phyloP scores from a whole-genome alignment of 805 yeast species.

The Schizosaccharomyces octosporus region DNA sequence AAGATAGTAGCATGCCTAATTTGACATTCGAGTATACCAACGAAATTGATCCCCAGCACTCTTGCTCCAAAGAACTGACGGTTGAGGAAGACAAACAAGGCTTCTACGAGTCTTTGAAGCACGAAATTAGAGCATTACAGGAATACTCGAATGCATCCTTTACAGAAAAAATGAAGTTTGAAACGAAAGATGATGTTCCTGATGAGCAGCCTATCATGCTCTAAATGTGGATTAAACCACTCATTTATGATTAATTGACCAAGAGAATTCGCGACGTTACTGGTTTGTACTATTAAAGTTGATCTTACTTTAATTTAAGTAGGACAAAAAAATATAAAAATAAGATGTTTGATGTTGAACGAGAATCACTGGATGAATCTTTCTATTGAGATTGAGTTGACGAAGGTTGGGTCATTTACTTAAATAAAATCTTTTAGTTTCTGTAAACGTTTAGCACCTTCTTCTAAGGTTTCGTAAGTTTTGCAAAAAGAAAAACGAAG shows the following conservation, averaged over 20 bases:
- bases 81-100: neutral
- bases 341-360: too few relatives aligned
- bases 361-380: too few relatives aligned
- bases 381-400: neutral
- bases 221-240: neutral
- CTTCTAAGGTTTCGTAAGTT: slow-evolving; percentile 54
- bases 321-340: too few relatives aligned
- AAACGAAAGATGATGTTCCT: neutral
- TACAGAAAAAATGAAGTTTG: neutral
- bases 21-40: too few relatives aligned
- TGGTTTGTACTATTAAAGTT: too few relatives aligned
- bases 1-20: too few relatives aligned
- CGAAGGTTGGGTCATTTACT: neutral
- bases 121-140: neutral
- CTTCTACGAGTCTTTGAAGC: neutral
- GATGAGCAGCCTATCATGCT: neutral
- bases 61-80: neutral
- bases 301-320: too few relatives aligned
- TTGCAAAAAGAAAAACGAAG: slow-evolving; percentile 91
- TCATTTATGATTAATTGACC: too few relatives aligned
- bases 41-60: neutral
- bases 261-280: too few relatives aligned
- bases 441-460: slow-evolving; percentile 55
- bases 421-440: slow-evolving; percentile 39
- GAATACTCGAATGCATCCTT: neutral